Evolutionary conservation across 768 basidiomycete genomes (phyloP), one percentile per base, ranked within the genome.

Genomic region (Serendipita vermifera): DNA sequence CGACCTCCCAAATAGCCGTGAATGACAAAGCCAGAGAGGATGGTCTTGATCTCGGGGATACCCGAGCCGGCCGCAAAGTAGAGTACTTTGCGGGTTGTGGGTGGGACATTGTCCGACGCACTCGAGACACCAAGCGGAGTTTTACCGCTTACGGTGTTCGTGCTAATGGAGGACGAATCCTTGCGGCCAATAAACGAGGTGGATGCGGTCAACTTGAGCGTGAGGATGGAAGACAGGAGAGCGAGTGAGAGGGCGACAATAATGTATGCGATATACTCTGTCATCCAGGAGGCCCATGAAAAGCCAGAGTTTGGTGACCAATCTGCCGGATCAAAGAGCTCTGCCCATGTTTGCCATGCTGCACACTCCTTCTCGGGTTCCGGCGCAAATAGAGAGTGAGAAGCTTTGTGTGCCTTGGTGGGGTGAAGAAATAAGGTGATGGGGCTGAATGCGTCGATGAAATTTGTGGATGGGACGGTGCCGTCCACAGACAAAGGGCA

Each of bases 1-100:
- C 91, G 83, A 24, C 75, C 84, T 22, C 96, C 96, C 33, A 99
- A 83, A 67, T 94, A 99, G 15, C 96, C 96, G 59, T 96, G 90
- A 57, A 99, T 96, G 24, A 97, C 93, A 64, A 96, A 97, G 33
- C 93, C 90, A 51, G 86, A 88, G 39, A 94, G 75, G 57, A 94
- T 91, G 0, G 87, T 88, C 68, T 99, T 99, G 66, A 99, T 85
- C 68, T 99, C 94, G 0, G 93, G 92, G 56, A 98, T 93, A 46
- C 96, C 96, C 64, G 85, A 88, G 17, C 96, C 96, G 17, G 91
- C 90, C 7, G 96, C 90, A 65, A 90, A 96, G 71, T 87, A 92
- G 70, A 91, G 74, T 43, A 84, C 76, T 63, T 81, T 80, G 55
- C 90, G 79, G 27, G 64, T 63, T 15, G 54, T 59, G 24, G 61